Conservation (phyloP, 2,329 filamentous ascomycete species). For the Chalaropsis ovoidea region DNA sequence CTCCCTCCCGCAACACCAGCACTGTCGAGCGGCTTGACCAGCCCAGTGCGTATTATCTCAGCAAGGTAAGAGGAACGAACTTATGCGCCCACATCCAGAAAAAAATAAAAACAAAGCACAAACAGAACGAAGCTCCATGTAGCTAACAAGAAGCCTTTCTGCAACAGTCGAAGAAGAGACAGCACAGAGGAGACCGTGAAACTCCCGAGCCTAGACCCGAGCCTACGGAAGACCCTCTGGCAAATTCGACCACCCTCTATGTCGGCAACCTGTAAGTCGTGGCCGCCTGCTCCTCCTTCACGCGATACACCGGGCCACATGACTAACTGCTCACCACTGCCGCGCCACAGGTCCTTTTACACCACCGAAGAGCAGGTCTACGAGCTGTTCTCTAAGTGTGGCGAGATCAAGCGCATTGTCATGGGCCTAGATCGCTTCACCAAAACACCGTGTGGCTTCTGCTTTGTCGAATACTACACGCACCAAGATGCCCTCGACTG, state of each 20-base stretch:
- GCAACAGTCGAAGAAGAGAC: constrained; percentile 41
- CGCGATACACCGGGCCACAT: not conserved
- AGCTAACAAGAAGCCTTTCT: constrained; percentile 25
- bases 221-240: constrained; percentile 55
- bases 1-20: constrained; percentile 42
- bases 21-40: constrained; percentile 89
- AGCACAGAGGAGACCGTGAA: constrained; percentile 45
- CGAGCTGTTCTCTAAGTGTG: constrained; percentile 90
- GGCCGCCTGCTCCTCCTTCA: not conserved
- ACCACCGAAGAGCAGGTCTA: constrained; percentile 99
- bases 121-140: constrained; percentile 21
- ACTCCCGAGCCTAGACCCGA: constrained; percentile 44
- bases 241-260: constrained; percentile 86
- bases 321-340: constrained; percentile 22
- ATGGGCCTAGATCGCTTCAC: constrained; percentile 96
- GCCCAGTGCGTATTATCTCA: constrained; percentile 86
- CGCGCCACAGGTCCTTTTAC: constrained; percentile 66
- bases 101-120: not conserved
- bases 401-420: constrained; percentile 93
- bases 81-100: not conserved
- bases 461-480: constrained; percentile 98
- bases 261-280: constrained; percentile 74
- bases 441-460: constrained; percentile 98
- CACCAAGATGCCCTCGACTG: constrained; percentile 95
- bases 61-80: constrained; percentile 50